Base-by-base conservation (phyloP, 2,329 filamentous ascomycete species). In the Onygenales sp. region DNA sequence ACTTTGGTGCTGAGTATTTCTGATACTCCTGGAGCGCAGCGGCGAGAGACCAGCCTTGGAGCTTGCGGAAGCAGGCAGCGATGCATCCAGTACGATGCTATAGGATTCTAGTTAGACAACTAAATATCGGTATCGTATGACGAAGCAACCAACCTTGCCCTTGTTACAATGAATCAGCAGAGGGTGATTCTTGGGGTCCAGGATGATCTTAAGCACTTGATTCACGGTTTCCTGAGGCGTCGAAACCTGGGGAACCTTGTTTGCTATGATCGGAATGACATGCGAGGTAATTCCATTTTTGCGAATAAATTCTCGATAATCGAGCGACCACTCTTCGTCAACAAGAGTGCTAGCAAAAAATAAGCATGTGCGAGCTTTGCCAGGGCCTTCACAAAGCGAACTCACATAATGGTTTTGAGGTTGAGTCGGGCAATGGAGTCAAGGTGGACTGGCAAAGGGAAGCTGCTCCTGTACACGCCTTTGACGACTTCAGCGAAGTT, bases 151-250 rank as follows among this genome's bases (percentile, higher is more conserved):
- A 69, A 84, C 81, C 72, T 85, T 93, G 66, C 91, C 91, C 61
- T 95, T 91, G 66, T 95, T 96, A 78, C 91, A 96, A 69, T 96
- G 91, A 46, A 96, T 80, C 41, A 95, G 77, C 9, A 96, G 70
- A 0, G 91, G 91, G 59, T 93, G 84, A 58, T 94, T 89, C 36
- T 76, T 71, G 48, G 78, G 78, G 63, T 94, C 81, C 51, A 92
- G 76, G 42, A 92, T 79, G 43, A 92, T 73, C 10, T 80, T 75
- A 27, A 95, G 76, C 45, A 92, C 89, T 7, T 80, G 74, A 57
- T 79, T 78, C 78, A 95, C 89, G 31, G 83, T 82, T 44, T 75
- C 69, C 7, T 81, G 66, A 0, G 86, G 80, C 38, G 89, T 89
- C 7, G 78, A 78, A 52, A 85, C 77, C 61, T 75, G 67, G 31